Evolutionary conservation across 164 flowering plant species (phyloP).

Genomic region (Pachysandra terminalis): DNA sequence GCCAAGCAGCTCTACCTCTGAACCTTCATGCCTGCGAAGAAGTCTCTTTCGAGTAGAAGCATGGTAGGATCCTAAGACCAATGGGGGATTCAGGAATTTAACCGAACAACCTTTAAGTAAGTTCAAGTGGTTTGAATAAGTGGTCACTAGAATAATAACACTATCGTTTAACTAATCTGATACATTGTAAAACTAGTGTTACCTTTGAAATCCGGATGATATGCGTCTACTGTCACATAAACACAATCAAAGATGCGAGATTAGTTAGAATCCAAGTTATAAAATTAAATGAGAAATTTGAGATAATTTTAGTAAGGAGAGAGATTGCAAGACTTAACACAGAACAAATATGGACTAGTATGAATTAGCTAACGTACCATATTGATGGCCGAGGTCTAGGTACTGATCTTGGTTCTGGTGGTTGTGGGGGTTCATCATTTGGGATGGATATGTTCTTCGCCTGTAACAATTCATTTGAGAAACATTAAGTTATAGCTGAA

Average conservation of each 20-base stretch:
- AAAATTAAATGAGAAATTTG: too few species aligned
- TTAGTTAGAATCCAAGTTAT: too few species aligned
- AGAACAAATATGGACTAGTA: too few species aligned
- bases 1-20: constrained; percentile 7
- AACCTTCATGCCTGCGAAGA: constrained; percentile 27
- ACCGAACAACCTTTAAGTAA: constrained; percentile 27
- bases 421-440: constrained; percentile 20
- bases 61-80: constrained; percentile 12
- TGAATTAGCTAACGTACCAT: constrained; percentile 15
- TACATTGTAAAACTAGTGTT: background rate
- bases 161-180: too few species aligned
- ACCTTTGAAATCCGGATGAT: constrained; percentile 24
- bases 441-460: constrained; percentile 45
- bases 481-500: background rate
- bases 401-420: constrained; percentile 14
- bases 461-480: constrained; percentile 29
- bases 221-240: constrained; percentile 18
- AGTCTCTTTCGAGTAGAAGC: constrained; percentile 20
- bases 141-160: too few species aligned
- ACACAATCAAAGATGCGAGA: background rate
- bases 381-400: constrained; percentile 22
- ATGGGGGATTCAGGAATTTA: constrained; percentile 19
- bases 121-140: constrained; percentile 20
- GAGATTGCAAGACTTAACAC: too few species aligned
- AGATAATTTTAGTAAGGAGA: too few species aligned